phyloP scores from a whole-genome alignment of 352 stramenopile species.

The Hyaloperonospora arabidopsidis region DNA sequence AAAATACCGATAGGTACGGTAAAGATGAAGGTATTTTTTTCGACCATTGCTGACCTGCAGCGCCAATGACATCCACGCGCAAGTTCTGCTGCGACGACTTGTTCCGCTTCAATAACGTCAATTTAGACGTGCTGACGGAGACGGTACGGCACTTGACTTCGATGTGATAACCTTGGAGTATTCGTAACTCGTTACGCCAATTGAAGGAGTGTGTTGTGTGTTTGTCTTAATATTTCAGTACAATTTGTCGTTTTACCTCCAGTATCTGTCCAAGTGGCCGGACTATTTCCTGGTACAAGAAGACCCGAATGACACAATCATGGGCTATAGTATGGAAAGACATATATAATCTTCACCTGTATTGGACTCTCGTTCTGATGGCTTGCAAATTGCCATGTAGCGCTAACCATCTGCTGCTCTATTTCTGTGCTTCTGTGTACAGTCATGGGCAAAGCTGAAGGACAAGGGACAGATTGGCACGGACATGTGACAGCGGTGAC shows the following conservation, averaged over 20 bases:
- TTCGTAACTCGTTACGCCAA: too few relatives aligned
- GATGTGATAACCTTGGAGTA: neutral
- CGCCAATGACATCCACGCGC: conserved; percentile 90
- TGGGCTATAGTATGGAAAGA: conserved; percentile 86
- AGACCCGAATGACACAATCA: conserved; percentile 88
- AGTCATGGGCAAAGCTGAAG: conserved; percentile 95
- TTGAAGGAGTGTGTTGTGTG: conserved; percentile 12
- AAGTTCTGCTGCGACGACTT: conserved; percentile 96
- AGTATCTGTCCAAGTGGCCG: conserved; percentile 95
- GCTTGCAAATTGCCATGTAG: neutral
- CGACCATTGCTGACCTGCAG: too few relatives aligned
- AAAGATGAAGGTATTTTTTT: too few relatives aligned
- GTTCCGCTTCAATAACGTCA: conserved; percentile 98
- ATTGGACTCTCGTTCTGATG: too few relatives aligned
- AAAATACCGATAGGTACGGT: too few relatives aligned
- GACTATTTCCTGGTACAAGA: conserved; percentile 95
- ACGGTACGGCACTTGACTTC: conserved; percentile 48
- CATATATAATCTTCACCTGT: neutral
- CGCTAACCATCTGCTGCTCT: neutral
- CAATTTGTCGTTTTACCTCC: conserved; percentile 96
- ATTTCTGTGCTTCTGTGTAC: neutral
- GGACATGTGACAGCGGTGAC: conserved; percentile 97
- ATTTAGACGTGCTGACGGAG: conserved; percentile 94
- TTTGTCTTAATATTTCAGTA: conserved; percentile 53
- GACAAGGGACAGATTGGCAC: conserved; percentile 92